phyloP scores from a whole-genome alignment of 192 early-diverging fungal genomes.

The Rhizophagus prolifer region DNA sequence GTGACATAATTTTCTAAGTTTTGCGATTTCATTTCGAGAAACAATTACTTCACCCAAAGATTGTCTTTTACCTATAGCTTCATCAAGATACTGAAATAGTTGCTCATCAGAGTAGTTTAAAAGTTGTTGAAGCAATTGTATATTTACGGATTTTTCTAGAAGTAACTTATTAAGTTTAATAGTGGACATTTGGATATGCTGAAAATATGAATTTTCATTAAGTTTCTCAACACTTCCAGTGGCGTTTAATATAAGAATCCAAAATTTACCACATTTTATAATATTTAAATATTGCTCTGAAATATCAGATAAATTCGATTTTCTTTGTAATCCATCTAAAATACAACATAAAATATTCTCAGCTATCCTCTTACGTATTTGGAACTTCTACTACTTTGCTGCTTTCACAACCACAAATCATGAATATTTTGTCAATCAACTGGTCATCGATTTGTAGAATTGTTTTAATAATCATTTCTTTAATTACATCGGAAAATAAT shows the following conservation, averaged over 20 bases:
- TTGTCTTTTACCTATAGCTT: neutral
- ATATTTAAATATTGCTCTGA: neutral
- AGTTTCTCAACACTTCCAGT: neutral
- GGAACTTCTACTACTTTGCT: neutral
- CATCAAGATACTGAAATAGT: neutral
- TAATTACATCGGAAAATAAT: neutral
- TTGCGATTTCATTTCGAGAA: neutral
- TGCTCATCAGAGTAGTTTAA: neutral
- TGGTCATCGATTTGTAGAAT: neutral
- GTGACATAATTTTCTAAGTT: neutral
- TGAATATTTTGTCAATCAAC: neutral
- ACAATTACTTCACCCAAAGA: neutral
- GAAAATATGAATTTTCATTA: neutral
- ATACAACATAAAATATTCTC: neutral
- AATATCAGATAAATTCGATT: neutral
- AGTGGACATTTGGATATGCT: neutral
- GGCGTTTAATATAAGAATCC: neutral
- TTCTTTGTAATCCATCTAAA: neutral
- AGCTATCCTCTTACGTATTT: neutral
- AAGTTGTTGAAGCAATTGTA: neutral
- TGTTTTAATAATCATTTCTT: neutral
- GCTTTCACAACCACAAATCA: neutral
- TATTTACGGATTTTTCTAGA: neutral
- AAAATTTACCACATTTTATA: neutral
- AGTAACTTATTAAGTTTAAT: neutral